phyloP scores from a whole-genome alignment of 257 asterid genomes.

The Solanum raphanifolium region DNA sequence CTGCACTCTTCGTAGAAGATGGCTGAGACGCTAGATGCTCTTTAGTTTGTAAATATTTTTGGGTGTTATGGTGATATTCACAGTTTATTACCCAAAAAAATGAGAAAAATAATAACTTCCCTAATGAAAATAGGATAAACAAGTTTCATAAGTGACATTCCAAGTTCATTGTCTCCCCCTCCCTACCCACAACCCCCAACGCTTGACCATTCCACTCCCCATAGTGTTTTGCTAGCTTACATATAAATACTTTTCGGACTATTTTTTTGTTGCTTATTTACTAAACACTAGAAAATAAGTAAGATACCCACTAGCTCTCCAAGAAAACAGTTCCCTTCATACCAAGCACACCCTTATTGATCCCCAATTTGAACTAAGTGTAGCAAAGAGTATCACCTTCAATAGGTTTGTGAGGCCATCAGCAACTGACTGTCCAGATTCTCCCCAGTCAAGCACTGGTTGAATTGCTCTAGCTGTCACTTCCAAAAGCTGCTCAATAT shows the following conservation, averaged over 20 bases:
- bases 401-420: constrained; percentile 87
- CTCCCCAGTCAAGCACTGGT: constrained; percentile 92
- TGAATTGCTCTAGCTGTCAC: constrained; percentile 93
- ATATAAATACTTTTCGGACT: neutral
- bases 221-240: neutral
- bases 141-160: neutral
- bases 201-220: neutral
- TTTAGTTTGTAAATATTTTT: neutral
- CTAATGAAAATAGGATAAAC: neutral
- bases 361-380: neutral
- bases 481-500: constrained; percentile 63
- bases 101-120: neutral
- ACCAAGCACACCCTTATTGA: neutral
- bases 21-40: neutral
- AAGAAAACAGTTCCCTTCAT: neutral
- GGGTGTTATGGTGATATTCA: neutral
- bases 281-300: neutral
- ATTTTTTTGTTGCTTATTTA: neutral
- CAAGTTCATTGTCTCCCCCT: neutral
- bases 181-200: neutral
- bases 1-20: neutral
- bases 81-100: neutral
- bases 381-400: constrained; percentile 46
- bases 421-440: constrained; percentile 78
- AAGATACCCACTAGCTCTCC: neutral